Evolutionary conservation across 2,329 filamentous ascomycete species (phyloP), one percentile per base, ranked within the genome.

Genomic region (Pseudogymnoascus pannorum): DNA sequence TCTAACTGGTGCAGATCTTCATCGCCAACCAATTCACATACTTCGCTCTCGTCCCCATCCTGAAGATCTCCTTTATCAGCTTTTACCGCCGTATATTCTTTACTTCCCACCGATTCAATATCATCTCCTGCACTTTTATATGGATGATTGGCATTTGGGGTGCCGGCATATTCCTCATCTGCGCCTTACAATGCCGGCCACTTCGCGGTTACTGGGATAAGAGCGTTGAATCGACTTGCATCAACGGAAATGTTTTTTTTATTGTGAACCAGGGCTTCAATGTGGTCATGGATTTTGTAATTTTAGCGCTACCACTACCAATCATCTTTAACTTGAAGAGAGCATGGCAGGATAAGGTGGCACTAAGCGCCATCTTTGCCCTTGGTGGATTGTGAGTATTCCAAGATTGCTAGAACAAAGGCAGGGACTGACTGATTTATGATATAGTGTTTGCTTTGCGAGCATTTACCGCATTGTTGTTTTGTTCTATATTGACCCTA

Each of bases 391-490:
- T 67, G 61, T 65, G 38, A 44, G 61, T 61, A 12, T 61, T 14
- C 35, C 36, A 14, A 16, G 31, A 1, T 5, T 20, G 12, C 42
- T 7, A 14, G 12, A 18, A 44, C 33, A 42, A 59, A 54, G 24
- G 24, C 3, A 44, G 14, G 22, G n/a, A 38, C n/a, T n/a, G n/a
- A 35, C 29, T 48, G 6, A 60, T 36, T 12, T 2, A 8, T 38
- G 24, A 9, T 26, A 9, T 14, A 63, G 61, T 18, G 64, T 65
- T 44, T 64, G 62, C 59, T 63, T 66, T 2, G 65, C 66, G 12
- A 67, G 63, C 57, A 65, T 68, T 44, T 57, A 67, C 22, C 59
- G 65, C 24, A 64, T 68, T 38, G 48, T 66, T 4, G 65, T 65
- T 11, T 60, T 68, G 18, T 54, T 60, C 6, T 61, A 57, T 16